These are phyloP conservation scores for Luvunga scandens DNA, from an alignment of 345 rosid genomes.

Conservation along the genomic window DNA sequence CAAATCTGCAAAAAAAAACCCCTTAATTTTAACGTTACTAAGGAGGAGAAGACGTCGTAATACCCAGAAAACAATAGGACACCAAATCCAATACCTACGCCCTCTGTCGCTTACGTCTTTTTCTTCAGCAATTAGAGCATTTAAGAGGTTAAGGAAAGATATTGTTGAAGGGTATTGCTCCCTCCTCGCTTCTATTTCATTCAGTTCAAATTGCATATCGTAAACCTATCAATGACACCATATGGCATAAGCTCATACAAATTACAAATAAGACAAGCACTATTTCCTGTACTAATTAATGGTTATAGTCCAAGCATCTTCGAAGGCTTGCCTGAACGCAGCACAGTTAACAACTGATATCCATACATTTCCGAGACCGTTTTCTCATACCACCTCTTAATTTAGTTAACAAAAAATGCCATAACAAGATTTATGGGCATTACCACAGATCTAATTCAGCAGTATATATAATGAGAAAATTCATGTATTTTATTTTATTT, in stretches of 20 bases:
- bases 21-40: constrained; percentile 16
- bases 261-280: background rate
- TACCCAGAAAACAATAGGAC: constrained; percentile 6
- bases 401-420: background rate
- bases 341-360: background rate
- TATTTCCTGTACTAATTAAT: background rate
- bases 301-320: background rate
- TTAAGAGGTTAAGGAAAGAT: constrained; percentile 84
- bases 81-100: constrained; percentile 55
- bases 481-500: no score
- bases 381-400: background rate
- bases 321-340: background rate
- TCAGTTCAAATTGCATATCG: constrained; percentile 96
- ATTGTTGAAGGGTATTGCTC: constrained; percentile 90
- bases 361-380: background rate
- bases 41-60: constrained; percentile 15
- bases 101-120: constrained; percentile 85
- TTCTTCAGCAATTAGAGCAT: constrained; percentile 84
- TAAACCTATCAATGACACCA: constrained; percentile 56
- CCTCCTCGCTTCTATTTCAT: constrained; percentile 95
- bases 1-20: constrained; percentile 58
- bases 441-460: background rate
- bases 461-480: background rate
- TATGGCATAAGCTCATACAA: background rate
- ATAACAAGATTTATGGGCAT: background rate